Percentiles rank a stretch among this genome's conserved stretches.
phyloP scores from a whole-genome alignment of 148 eudicot genomes.

The Chenopodium album region DNA sequence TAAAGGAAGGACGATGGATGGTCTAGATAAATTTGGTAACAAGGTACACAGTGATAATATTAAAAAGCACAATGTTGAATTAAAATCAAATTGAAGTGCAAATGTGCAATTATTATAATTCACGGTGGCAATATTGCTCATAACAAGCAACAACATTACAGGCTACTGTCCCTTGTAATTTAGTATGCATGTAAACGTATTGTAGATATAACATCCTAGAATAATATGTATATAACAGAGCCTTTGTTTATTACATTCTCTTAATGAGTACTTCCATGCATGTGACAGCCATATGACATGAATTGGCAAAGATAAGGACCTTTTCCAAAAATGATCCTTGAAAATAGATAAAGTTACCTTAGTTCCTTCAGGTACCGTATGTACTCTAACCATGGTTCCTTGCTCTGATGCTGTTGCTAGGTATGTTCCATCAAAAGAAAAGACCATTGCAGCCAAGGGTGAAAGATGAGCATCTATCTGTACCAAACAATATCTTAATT shows the following conservation, averaged over 20 bases:
- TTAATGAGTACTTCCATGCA: background rate
- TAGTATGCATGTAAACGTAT: background rate
- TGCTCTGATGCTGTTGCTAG: slow-evolving; percentile 95
- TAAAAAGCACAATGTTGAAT: background rate
- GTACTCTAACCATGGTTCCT: slow-evolving; percentile 89
- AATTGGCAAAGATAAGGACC: background rate
- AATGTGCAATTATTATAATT: background rate
- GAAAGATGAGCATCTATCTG: slow-evolving; percentile 96
- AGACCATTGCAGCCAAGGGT: slow-evolving; percentile 72
- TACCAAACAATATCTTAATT: slow-evolving; percentile 13
- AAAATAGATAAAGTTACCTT: slow-evolving; percentile 47
- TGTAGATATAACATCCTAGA: background rate
- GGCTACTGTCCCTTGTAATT: background rate
- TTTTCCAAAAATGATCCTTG: background rate
- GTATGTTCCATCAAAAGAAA: slow-evolving; percentile 80
- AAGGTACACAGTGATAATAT: too few species aligned
- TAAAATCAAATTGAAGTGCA: too few species aligned
- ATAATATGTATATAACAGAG: background rate
- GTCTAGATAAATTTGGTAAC: too few species aligned
- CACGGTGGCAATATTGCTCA: background rate
- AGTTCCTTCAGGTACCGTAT: slow-evolving; percentile 73
- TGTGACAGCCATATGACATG: slow-evolving; percentile 15
- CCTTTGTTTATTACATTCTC: background rate
- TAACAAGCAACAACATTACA: background rate
- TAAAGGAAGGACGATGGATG: too few species aligned